Evolutionary conservation across 257 asterid species (phyloP), one percentile per base, ranked within the genome.

Genomic region (Primulina tabacum): DNA sequence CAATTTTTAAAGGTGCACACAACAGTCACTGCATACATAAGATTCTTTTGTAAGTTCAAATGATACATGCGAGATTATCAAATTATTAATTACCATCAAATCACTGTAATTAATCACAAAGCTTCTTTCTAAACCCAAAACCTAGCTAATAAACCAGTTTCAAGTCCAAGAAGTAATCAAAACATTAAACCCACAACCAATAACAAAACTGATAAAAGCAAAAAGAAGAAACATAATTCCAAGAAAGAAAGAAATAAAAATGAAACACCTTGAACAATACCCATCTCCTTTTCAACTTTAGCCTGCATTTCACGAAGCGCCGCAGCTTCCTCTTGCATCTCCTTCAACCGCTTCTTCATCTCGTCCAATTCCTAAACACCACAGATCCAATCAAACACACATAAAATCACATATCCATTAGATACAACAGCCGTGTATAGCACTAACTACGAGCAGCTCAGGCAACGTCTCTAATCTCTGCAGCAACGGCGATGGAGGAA

Each of bases 221-320:
- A 29, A 32, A 29, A 8, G 71, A 20, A 5, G n/a, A 47, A 28
- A 5, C 6, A 28, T 18, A 43, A 64, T 60, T 59, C 52, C 59
- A 63, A 28, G 29, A 1, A 9, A n/a, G 24, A 62, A n/a, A n/a
- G 24, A 16, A n/a, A 58, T 52, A 59, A 26, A 62, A 21, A 50
- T 2, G 17, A 59, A 34, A 63, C 5, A 86, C 89, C 92, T 84
- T 84, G 89, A 68, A 50, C 86, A 52, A 86, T 79, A 37, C 89
- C 85, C 91, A 86, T 86, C 84, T 83, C 89, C 81, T 86, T 86
- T 82, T 86, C 88, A 69, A 86, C 91, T 70, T 86, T 81, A 21
- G 91, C 24, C 24, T 21, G 24, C 24, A 21, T 0, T 21, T 0
- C 1, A 21, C 24, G 24, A 21, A 21, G 24, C 24, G 24, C 24